Evolutionary conservation across 2,329 filamentous ascomycete species (phyloP).

Genomic region (Aspergillus intermedius): DNA sequence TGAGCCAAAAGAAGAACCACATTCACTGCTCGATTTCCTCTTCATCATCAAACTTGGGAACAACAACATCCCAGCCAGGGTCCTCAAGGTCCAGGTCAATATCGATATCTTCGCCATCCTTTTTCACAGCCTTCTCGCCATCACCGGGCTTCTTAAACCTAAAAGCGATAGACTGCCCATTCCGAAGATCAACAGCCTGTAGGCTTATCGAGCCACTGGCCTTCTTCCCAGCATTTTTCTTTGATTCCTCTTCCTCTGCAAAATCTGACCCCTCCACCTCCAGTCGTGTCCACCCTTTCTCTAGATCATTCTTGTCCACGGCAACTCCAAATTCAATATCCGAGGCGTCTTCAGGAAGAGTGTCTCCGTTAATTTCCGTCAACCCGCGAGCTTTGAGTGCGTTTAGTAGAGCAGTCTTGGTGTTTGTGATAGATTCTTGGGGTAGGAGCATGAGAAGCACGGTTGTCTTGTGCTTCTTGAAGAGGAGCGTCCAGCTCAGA

Average conservation of each 20-base stretch:
- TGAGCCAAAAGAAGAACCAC: background rate
- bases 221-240: slow-evolving; percentile 19
- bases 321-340: slow-evolving; percentile 44
- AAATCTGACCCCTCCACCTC: slow-evolving; percentile 25
- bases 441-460: slow-evolving; percentile 62
- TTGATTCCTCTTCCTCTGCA: slow-evolving; percentile 14
- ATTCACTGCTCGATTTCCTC: slow-evolving; percentile 13
- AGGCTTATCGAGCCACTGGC: slow-evolving; percentile 15
- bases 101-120: slow-evolving; percentile 15
- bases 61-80: slow-evolving; percentile 31
- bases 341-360: slow-evolving; percentile 32
- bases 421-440: slow-evolving; percentile 49
- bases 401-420: slow-evolving; percentile 54
- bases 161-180: slow-evolving; percentile 30
- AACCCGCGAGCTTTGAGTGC: slow-evolving; percentile 46
- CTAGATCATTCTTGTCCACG: slow-evolving; percentile 42
- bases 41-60: slow-evolving; percentile 30
- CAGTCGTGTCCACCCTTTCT: slow-evolving; percentile 45
- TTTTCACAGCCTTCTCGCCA: background rate
- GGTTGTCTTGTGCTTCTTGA: slow-evolving; percentile 67
- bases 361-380: slow-evolving; percentile 31
- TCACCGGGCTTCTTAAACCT: slow-evolving; percentile 23
- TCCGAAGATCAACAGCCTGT: slow-evolving; percentile 21
- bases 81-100: slow-evolving; percentile 25
- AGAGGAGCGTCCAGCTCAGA: slow-evolving; percentile 58